These are phyloP conservation scores for Sarcodon aspratus DNA, from an alignment of 768 basidiomycete genomes.

Conservation along the genomic window DNA sequence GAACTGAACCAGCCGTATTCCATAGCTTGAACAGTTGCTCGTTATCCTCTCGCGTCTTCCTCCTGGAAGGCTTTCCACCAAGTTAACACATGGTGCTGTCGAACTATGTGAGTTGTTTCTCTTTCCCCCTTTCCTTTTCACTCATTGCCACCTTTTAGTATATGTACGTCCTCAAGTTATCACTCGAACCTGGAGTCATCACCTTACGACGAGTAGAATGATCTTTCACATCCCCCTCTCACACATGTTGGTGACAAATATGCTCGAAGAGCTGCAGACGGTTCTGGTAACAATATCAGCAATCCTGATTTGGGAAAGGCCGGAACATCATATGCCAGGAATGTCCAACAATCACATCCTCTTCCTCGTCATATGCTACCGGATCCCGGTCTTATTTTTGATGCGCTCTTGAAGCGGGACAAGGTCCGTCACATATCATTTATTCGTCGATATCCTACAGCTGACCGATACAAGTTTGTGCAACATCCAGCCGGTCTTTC, in stretches of 20 bases:
- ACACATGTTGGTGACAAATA: conserved; percentile 54
- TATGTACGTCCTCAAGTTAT: no score
- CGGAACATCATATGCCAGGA: conserved; percentile 70
- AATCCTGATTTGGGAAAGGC: conserved; percentile 70
- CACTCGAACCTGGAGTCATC: not conserved
- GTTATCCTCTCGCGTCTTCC: conserved; percentile 50
- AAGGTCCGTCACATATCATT: no score
- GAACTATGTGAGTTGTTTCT: conserved; percentile 53
- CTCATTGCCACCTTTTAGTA: no score
- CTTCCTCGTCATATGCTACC: conserved; percentile 61
- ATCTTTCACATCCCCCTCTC: conserved; percentile 68
- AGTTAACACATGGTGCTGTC: conserved; percentile 27
- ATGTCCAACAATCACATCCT: conserved; percentile 59
- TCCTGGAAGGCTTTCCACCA: conserved; percentile 30
- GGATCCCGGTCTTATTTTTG: conserved; percentile 72
- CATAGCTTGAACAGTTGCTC: conserved; percentile 62
- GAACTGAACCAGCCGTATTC: no score
- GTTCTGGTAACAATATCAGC: conserved; percentile 69
- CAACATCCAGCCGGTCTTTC: conserved; percentile 74
- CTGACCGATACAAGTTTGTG: conserved; percentile 35
- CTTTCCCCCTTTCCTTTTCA: conserved; percentile 7
- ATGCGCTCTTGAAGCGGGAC: conserved; percentile 65
- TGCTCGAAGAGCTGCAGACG: conserved; percentile 64
- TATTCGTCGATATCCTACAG: no score
- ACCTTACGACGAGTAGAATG: conserved; percentile 54